Evolutionary conservation across 306 rosid species (phyloP).

Genomic region (Vigna radiata): DNA sequence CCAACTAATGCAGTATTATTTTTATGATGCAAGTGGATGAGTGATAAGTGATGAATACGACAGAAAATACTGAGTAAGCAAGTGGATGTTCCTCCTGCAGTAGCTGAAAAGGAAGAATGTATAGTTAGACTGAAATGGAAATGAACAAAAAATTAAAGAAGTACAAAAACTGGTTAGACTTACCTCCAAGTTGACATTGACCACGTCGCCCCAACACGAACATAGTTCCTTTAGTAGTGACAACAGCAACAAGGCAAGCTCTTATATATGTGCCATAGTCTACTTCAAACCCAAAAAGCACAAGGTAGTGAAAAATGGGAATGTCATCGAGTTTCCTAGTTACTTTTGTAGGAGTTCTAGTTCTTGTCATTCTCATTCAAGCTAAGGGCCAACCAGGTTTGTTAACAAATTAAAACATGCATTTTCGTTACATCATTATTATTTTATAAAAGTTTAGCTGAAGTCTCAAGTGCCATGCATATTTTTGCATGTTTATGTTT

Average conservation of each 20-base stretch:
- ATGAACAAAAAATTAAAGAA: too few species aligned
- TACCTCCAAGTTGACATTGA: too few species aligned
- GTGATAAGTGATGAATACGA: neutral
- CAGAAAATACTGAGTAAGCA: too few species aligned
- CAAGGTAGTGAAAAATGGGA: slow-evolving; percentile 15
- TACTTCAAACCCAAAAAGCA: neutral
- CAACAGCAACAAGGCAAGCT: too few species aligned
- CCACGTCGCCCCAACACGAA: too few species aligned
- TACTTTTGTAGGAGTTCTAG: slow-evolving; percentile 23
- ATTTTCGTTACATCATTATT: neutral
- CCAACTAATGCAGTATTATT: neutral
- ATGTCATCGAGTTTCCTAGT: slow-evolving; percentile 25
- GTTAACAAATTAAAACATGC: slow-evolving; percentile 13
- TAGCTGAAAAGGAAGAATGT: too few species aligned
- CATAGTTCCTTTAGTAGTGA: too few species aligned
- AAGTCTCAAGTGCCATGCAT: neutral
- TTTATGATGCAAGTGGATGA: neutral
- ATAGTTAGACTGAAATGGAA: too few species aligned
- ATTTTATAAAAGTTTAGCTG: neutral
- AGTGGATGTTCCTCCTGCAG: too few species aligned
- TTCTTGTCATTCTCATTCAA: slow-evolving; percentile 40
- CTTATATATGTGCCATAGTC: neutral
- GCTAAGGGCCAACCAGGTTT: slow-evolving; percentile 63
- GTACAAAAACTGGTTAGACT: too few species aligned
- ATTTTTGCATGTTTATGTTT: neutral